A percentile compares a stretch with the other conserved stretches of the same genome.
These are phyloP conservation scores for Cucurbita argyrosperma DNA, from an alignment of 306 rosid genomes.

Conservation along the genomic window DNA sequence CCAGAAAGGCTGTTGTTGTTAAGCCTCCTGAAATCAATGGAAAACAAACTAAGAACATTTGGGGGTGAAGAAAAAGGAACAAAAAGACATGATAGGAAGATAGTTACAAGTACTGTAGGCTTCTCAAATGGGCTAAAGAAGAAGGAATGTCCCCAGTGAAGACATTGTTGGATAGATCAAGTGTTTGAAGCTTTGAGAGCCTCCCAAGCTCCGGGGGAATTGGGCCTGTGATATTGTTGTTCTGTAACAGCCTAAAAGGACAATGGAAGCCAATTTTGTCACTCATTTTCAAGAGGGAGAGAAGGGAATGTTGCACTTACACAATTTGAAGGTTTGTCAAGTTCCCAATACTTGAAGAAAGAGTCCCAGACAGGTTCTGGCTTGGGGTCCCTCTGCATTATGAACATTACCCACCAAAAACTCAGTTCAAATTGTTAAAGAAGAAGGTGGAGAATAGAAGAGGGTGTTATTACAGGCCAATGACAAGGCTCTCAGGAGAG, in stretches of 20 bases:
- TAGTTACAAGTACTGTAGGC: constrained; percentile 75
- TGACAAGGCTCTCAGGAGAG: constrained; percentile 68
- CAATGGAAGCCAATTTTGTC: neutral
- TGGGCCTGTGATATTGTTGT: constrained; percentile 76
- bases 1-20: constrained; percentile 80
- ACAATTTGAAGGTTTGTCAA: constrained; percentile 90
- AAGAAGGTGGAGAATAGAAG: neutral
- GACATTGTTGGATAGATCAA: constrained; percentile 74
- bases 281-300: neutral
- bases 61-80: neutral
- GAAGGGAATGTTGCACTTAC: constrained; percentile 29
- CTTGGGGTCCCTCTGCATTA: constrained; percentile 86
- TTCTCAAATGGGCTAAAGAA: constrained; percentile 51
- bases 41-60: constrained; percentile 3
- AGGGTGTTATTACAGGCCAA: constrained; percentile 68
- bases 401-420: constrained; percentile 3
- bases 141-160: constrained; percentile 63
- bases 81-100: neutral
- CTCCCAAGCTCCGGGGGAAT: constrained; percentile 63
- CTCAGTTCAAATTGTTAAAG: neutral
- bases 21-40: constrained; percentile 61
- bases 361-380: constrained; percentile 81
- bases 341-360: constrained; percentile 89
- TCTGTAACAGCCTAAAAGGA: constrained; percentile 67
- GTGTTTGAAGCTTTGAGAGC: constrained; percentile 77